Conservation (phyloP, 2,329 filamentous ascomycete species). For the Pseudogymnoascus sp. region DNA sequence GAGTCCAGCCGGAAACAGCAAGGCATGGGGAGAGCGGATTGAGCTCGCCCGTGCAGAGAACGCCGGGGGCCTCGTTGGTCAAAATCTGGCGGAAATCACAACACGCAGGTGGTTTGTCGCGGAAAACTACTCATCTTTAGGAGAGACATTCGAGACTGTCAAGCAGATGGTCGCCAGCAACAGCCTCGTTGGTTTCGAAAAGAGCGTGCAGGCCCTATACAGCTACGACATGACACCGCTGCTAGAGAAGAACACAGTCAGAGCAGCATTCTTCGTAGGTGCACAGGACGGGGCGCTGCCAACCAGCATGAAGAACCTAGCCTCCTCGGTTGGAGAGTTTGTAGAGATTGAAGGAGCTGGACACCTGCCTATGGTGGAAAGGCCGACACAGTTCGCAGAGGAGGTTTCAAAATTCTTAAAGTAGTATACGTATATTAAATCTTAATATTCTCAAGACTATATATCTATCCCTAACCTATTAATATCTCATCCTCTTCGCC, state of each 20-base stretch:
- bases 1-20: slow-evolving; percentile 64
- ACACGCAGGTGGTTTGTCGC: slow-evolving; percentile 67
- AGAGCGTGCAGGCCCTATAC: slow-evolving; percentile 62
- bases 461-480: not conserved
- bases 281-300: slow-evolving; percentile 67
- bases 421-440: not conserved
- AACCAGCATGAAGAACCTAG: slow-evolving; percentile 72
- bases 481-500: slow-evolving; percentile 3
- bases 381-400: slow-evolving; percentile 57
- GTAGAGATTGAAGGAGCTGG: slow-evolving; percentile 62
- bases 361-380: slow-evolving; percentile 79
- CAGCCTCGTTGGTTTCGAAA: slow-evolving; percentile 58
- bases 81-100: slow-evolving; percentile 60
- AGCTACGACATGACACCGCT: slow-evolving; percentile 56
- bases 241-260: slow-evolving; percentile 46
- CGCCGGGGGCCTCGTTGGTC: slow-evolving; percentile 48
- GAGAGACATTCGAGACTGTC: slow-evolving; percentile 46
- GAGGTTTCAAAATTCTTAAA: slow-evolving; percentile 50
- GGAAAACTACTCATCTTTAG: slow-evolving; percentile 45
- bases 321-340: slow-evolving; percentile 47
- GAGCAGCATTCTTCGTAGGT: slow-evolving; percentile 63
- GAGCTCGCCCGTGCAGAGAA: slow-evolving; percentile 48
- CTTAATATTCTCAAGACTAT: no score
- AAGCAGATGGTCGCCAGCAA: slow-evolving; percentile 63
- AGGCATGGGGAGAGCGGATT: slow-evolving; percentile 72